Conservation (phyloP, 2,329 filamentous ascomycete genomes). For the Sporothrix schenckii region DNA sequence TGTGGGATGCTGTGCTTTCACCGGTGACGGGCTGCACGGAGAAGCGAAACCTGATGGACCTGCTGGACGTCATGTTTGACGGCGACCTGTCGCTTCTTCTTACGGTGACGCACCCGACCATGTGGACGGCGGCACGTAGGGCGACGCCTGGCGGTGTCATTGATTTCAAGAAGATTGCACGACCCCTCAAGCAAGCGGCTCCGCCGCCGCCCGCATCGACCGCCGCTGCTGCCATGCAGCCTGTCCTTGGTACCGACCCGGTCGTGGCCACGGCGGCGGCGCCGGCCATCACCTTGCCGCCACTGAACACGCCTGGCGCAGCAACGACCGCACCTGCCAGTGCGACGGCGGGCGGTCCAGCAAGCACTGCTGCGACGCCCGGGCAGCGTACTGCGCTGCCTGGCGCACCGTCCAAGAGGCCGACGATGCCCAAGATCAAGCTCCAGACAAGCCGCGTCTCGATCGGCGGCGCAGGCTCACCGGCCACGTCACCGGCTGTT, state of each 20-base stretch:
- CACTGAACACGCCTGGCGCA: background rate
- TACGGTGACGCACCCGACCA: slow-evolving; percentile 52
- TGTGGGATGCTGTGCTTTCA: slow-evolving; percentile 57
- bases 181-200: slow-evolving; percentile 29
- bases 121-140: slow-evolving; percentile 47
- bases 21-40: slow-evolving; percentile 52
- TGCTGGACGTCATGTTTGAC: slow-evolving; percentile 56
- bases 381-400: slow-evolving; percentile 32
- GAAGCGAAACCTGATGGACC: slow-evolving; percentile 54
- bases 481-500: slow-evolving; percentile 5
- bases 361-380: background rate
- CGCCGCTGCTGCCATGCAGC: background rate
- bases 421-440: slow-evolving; percentile 35
- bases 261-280: background rate
- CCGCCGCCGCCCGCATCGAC: slow-evolving; percentile 6
- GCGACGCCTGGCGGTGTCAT: slow-evolving; percentile 32
- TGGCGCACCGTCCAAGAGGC: slow-evolving; percentile 29
- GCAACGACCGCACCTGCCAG: background rate
- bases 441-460: slow-evolving; percentile 34
- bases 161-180: slow-evolving; percentile 35
- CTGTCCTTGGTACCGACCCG: background rate
- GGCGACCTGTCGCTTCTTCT: slow-evolving; percentile 52
- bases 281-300: slow-evolving; percentile 7
- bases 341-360: background rate
- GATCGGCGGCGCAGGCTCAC: slow-evolving; percentile 2